Percentiles rank a stretch among this genome's conserved stretches.
Conservation (phyloP, 2,329 filamentous ascomycete genomes). For the Sarocladiaceae sp. region DNA sequence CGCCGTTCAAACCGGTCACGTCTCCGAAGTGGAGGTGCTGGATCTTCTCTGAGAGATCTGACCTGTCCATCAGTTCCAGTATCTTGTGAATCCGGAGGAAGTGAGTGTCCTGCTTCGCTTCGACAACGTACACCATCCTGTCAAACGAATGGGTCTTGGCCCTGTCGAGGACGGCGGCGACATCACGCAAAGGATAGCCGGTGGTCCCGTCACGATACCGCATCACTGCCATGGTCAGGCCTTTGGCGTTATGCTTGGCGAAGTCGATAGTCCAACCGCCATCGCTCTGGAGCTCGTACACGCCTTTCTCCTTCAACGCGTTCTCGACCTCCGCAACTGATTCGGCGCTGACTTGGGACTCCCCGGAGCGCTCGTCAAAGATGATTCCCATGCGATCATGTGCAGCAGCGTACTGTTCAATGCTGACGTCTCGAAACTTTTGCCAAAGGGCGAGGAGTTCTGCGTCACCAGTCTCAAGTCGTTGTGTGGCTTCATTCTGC, state of each 20-base stretch:
- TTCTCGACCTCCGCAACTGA: constrained; percentile 56
- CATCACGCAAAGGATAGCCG: constrained; percentile 60
- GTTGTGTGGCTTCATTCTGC: constrained; percentile 51
- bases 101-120: constrained; percentile 65
- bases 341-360: constrained; percentile 46
- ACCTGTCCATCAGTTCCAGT: constrained; percentile 28
- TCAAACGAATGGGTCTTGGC: constrained; percentile 57
- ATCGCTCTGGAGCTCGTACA: constrained; percentile 55
- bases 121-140: constrained; percentile 75
- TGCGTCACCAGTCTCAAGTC: constrained; percentile 51
- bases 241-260: constrained; percentile 64
- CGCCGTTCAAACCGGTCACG: constrained; percentile 31
- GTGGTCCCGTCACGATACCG: constrained; percentile 44
- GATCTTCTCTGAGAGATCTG: constrained; percentile 25
- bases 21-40: constrained; percentile 45
- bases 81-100: constrained; percentile 64
- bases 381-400: constrained; percentile 49
- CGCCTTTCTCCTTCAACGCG: constrained; percentile 50
- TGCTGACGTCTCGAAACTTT: constrained; percentile 46
- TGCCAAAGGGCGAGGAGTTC: constrained; percentile 47
- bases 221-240: constrained; percentile 60
- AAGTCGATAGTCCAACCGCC: constrained; percentile 65
- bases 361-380: constrained; percentile 59
- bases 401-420: constrained; percentile 45
- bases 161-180: constrained; percentile 61